Conservation (phyloP, 1,284 basidiomycete genomes). For the Takashimella tepidaria region DNA sequence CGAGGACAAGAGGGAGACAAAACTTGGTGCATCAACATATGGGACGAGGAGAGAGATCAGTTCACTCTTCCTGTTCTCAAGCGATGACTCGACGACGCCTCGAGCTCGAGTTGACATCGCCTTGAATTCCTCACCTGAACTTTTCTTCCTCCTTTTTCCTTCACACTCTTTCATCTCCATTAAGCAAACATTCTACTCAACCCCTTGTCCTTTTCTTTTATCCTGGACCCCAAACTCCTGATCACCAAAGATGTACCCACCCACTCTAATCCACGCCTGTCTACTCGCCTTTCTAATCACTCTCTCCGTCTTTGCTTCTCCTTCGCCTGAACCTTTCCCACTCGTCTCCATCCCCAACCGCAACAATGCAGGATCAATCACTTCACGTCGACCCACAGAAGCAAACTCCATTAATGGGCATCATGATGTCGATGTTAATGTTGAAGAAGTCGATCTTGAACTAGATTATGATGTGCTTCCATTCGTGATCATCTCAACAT, state of each 20-base stretch:
- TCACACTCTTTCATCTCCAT: not conserved
- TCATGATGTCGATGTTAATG: not conserved
- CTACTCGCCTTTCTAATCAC: constrained; percentile 1
- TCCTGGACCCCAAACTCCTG: too few species aligned
- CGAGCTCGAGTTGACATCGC: not conserved
- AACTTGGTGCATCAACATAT: too few species aligned
- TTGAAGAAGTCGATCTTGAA: constrained; percentile 9
- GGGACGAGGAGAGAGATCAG: too few species aligned
- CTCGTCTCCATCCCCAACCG: not conserved
- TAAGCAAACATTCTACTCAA: too few species aligned
- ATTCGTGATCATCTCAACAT: constrained; percentile 44
- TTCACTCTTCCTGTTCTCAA: too few species aligned
- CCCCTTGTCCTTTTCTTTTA: too few species aligned
- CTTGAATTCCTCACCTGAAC: not conserved
- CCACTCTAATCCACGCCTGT: constrained; percentile 3
- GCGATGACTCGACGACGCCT: not conserved
- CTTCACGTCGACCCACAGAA: not conserved
- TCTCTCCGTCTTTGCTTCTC: constrained; percentile 1
- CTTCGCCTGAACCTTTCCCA: not conserved
- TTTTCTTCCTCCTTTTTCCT: not conserved
- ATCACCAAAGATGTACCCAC: too few species aligned
- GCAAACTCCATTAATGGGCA: not conserved
- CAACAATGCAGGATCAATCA: not conserved
- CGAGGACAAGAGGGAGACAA: too few species aligned
- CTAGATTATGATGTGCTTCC: constrained; percentile 45